Percentiles rank a stretch among this genome's conserved stretches.
Conservation (phyloP, 2,329 filamentous ascomycete species). For the Dothiorella sarmentorum region DNA sequence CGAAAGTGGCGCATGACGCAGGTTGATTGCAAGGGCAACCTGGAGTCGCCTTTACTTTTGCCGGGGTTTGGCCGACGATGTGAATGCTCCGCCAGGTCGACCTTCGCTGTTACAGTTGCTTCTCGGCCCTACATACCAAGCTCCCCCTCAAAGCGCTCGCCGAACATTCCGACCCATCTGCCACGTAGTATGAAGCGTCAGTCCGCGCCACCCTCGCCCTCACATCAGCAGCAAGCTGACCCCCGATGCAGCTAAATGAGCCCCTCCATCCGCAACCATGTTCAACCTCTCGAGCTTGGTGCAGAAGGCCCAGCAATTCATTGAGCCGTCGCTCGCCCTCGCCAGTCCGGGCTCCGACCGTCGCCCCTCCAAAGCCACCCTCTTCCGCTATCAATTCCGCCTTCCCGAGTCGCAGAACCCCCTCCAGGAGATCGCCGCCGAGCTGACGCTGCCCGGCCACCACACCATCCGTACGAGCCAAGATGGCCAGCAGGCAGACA, state of each 20-base stretch:
- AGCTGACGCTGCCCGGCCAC: conserved; percentile 79
- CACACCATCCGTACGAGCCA: conserved; percentile 46
- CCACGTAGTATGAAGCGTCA: conserved; percentile 19
- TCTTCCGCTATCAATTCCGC: conserved; percentile 96
- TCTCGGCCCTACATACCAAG: conserved; percentile 16
- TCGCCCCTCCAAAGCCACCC: conserved; percentile 82
- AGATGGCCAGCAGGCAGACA: conserved; percentile 62
- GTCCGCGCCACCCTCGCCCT: background rate
- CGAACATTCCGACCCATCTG: conserved; percentile 10
- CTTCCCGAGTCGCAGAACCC: conserved; percentile 89
- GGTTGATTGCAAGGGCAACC: background rate
- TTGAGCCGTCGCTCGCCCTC: conserved; percentile 77
- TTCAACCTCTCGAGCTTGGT: conserved; percentile 72
- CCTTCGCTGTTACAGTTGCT: conserved; percentile 1
- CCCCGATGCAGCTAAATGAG: conserved; percentile 18
- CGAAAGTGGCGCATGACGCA: background rate
- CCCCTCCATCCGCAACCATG: conserved; percentile 27
- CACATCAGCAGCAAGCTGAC: background rate
- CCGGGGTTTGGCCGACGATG: background rate
- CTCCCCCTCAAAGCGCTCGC: conserved; percentile 5
- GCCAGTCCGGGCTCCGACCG: conserved; percentile 70
- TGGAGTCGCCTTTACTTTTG: background rate
- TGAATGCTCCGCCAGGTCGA: conserved; percentile 11
- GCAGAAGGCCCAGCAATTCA: conserved; percentile 91
- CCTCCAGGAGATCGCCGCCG: conserved; percentile 92